Evolutionary conservation across 257 asterid genomes (phyloP).

Genomic region (Handroanthus guayacan): DNA sequence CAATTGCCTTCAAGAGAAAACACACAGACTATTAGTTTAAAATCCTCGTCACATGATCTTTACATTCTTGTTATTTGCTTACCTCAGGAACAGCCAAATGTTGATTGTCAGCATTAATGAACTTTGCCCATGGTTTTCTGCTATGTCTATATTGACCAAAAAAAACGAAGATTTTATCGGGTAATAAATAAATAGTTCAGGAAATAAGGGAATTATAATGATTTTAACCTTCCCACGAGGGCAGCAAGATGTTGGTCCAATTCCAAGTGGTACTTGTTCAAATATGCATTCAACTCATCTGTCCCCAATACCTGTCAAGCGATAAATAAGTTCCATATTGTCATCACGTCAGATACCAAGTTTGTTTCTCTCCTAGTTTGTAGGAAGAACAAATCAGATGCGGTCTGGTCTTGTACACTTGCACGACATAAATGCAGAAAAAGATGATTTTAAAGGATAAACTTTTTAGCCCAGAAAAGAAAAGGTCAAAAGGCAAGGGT

Average conservation of each 20-base stretch:
- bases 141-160: conserved; percentile 70
- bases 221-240: conserved; percentile 77
- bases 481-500: no score
- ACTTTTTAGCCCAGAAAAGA: no score
- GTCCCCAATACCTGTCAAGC: conserved; percentile 85
- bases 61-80: background rate
- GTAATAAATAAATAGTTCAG: no score
- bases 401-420: no score
- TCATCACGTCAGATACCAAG: conserved; percentile 34
- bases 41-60: no score
- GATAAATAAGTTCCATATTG: conserved; percentile 20
- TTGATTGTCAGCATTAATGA: conserved; percentile 82
- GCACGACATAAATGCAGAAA: no score
- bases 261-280: conserved; percentile 83
- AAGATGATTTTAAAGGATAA: no score
- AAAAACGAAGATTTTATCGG: background rate
- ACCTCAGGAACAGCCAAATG: conserved; percentile 94
- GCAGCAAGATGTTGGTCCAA: conserved; percentile 93
- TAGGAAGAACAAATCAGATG: no score
- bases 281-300: conserved; percentile 90
- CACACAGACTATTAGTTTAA: no score
- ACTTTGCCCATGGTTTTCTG: conserved; percentile 94
- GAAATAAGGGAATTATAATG: no score
- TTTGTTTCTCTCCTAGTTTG: background rate
- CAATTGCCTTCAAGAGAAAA: conserved; percentile 44